A percentile compares a stretch with the other conserved stretches of the same genome.
These are phyloP conservation scores for Clonostachys solani DNA, from an alignment of 2,329 filamentous ascomycete species.

Conservation along the genomic window DNA sequence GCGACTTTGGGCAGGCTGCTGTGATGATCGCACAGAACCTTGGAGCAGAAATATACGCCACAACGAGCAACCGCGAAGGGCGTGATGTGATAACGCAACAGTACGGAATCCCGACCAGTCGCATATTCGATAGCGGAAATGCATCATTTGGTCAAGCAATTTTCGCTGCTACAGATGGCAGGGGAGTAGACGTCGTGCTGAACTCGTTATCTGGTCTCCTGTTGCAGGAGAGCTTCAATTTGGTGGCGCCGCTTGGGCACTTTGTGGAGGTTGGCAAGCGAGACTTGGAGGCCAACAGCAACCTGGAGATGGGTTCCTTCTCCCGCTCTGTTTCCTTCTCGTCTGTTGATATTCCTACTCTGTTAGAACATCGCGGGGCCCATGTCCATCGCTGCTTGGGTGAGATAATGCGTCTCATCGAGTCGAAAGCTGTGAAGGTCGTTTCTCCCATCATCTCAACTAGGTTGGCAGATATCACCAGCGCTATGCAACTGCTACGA, in stretches of 20 bases:
- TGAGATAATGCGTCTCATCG: too few relatives aligned
- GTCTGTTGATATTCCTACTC: constrained; percentile 4
- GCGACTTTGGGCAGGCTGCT: constrained; percentile 18
- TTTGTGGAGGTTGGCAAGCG: constrained; percentile 34
- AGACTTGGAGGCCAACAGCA: constrained; percentile 24
- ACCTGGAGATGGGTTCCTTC: constrained; percentile 27
- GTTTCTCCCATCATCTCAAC: too few relatives aligned
- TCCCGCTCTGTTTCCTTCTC: constrained; percentile 11
- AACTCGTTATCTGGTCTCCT: constrained; percentile 20
- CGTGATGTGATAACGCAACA: constrained; percentile 12
- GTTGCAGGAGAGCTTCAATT: constrained; percentile 24
- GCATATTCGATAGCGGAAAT: constrained; percentile 16
- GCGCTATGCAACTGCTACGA: too few relatives aligned
- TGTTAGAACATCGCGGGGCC: too few relatives aligned
- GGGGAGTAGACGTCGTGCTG: constrained; percentile 24
- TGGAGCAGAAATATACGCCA: constrained; percentile 17
- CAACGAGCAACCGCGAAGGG: constrained; percentile 18
- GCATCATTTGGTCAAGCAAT: constrained; percentile 18
- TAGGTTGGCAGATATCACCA: too few relatives aligned
- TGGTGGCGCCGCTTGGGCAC: constrained; percentile 26
- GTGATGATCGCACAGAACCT: constrained; percentile 11
- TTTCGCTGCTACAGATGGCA: constrained; percentile 13
- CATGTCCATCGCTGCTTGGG: too few relatives aligned
- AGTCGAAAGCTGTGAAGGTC: too few relatives aligned
- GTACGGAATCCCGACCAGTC: constrained; percentile 20